Evolutionary conservation across 179 eudicot species (phyloP).

Genomic region (Patellifolia procumbens): DNA sequence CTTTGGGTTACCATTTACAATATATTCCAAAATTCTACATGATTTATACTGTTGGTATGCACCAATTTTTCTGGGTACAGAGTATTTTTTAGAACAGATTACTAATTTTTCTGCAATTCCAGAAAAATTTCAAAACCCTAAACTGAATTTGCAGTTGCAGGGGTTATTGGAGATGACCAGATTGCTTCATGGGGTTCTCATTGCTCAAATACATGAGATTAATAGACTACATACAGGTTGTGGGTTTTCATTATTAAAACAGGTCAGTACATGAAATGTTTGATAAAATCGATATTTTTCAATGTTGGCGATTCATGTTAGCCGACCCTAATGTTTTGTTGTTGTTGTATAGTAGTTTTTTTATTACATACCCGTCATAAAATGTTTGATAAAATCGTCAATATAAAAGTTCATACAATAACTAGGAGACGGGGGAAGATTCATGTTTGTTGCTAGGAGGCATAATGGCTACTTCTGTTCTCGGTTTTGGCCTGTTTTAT

Average conservation of each 20-base stretch:
- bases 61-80: background rate
- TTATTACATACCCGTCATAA: too few relatives aligned
- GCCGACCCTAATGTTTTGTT: too few relatives aligned
- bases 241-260: slow-evolving; percentile 24
- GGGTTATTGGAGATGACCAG: slow-evolving; percentile 23
- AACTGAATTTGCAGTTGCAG: slow-evolving; percentile 11
- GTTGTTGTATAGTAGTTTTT: too few relatives aligned
- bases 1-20: background rate
- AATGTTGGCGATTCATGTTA: too few relatives aligned
- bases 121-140: background rate
- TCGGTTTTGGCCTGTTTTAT: too few relatives aligned
- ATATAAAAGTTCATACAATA: too few relatives aligned
- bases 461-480: too few relatives aligned
- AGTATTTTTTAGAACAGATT: background rate
- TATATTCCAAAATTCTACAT: background rate
- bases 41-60: background rate
- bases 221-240: slow-evolving; percentile 40
- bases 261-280: slow-evolving; percentile 13
- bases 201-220: slow-evolving; percentile 48
- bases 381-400: too few relatives aligned
- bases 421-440: too few relatives aligned
- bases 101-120: background rate
- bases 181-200: slow-evolving; percentile 62
- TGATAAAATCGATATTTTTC: background rate
- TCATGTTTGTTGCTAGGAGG: too few relatives aligned